Evolutionary conservation across 495 filamentous ascomycete species (phyloP), one percentile per base, ranked within the genome.

Genomic region (Halenospora varia): DNA sequence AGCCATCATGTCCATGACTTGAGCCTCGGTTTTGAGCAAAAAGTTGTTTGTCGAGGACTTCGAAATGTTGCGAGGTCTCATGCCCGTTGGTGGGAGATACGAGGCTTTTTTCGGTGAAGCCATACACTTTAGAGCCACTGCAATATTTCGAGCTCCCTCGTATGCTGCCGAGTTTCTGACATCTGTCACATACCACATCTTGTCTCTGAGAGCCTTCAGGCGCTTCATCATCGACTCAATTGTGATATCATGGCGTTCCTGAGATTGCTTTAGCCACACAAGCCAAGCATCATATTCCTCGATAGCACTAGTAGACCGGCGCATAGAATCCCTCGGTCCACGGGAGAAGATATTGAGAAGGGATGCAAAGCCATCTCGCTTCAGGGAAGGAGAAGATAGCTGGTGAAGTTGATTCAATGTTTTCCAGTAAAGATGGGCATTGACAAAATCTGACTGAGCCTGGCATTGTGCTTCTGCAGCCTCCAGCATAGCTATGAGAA

Each of bases 121-220:
- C 94, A 98, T 98, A n/a, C 85, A 88, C 69, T 92, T 94, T 46
- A 98, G 73, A 25, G 94, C 94, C 55, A 86, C 77, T 10, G 91
- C 89, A 10, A 98, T 86, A 67, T 93, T 87, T 57, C 86, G 85
- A 20, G 91, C 91, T 68, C 95, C 88, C 57, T 96, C 93, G 65
- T 96, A 98, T 1, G 83, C 80, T 42, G 83, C 89, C 17, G 93
- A 97, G 65, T 96, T 93, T 54, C 88, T 86, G 44, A 97, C 94
- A 70, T 97, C 94, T 4, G 92, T 96, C 62, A 94, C 89, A 69
- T 96, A 98, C 94, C 94, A 98, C 90, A 96, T 96, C 77, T 97
- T 97, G 70, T 95, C 88, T 42, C 94, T 81, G 18, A 93, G 73
- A 20, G 84, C 81, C 52, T 85, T 84, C 15, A 87, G 70, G 13